These are phyloP conservation scores for Hanseniaspora uvarum DNA, from an alignment of 1,139 yeast genomes.

Conservation along the genomic window DNA sequence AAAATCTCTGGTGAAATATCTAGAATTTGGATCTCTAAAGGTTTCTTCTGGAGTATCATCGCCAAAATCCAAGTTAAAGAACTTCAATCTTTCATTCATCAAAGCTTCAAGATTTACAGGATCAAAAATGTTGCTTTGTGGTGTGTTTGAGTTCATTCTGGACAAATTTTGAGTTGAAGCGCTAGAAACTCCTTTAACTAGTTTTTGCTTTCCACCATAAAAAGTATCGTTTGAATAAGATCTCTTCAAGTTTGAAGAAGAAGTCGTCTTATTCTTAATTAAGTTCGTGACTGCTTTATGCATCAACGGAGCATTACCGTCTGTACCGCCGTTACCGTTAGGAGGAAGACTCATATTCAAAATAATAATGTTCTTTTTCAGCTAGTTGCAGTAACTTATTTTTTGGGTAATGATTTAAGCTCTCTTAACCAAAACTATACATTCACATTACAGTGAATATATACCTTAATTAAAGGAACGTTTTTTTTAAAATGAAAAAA, in stretches of 20 bases:
- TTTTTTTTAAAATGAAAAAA: neutral
- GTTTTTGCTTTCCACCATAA: neutral
- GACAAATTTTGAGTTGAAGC: neutral
- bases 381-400: neutral
- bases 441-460: no score
- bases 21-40: constrained; percentile 43
- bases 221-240: neutral
- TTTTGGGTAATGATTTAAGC: neutral
- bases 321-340: neutral
- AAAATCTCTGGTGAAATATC: constrained; percentile 45
- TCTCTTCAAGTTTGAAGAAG: constrained; percentile 7
- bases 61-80: constrained; percentile 53
- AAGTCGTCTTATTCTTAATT: neutral
- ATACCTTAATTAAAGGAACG: no score
- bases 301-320: neutral
- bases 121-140: constrained; percentile 18
- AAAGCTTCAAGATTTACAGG: constrained; percentile 24
- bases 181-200: neutral
- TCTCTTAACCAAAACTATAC: no score
- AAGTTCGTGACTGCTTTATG: constrained; percentile 11
- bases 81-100: constrained; percentile 34
- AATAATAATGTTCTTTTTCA: no score
- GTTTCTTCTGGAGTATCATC: constrained; percentile 36
- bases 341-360: constrained; percentile 10
- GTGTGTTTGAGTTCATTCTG: constrained; percentile 18